A percentile compares a stretch with the other conserved stretches of the same genome.
Evolutionary conservation across 106 monocot species (phyloP).

Genomic region (Dendrobium officinale): DNA sequence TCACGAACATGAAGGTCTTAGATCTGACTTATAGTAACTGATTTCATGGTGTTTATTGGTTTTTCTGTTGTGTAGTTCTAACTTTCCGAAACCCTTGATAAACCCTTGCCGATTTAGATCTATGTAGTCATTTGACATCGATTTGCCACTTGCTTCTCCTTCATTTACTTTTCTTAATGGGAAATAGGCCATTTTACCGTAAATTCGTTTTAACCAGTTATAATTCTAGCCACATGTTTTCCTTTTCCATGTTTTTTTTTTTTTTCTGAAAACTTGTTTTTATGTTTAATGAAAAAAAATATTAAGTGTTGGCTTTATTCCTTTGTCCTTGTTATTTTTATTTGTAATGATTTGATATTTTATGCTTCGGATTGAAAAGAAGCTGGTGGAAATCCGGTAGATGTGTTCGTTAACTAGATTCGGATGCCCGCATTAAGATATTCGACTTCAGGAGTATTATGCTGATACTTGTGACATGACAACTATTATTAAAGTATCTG

Average conservation of each 20-base stretch:
- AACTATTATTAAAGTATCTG: background rate
- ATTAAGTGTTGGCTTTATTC: background rate
- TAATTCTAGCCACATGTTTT: background rate
- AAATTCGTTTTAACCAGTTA: background rate
- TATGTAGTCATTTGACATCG: background rate
- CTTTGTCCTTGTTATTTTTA: background rate
- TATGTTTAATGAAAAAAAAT: background rate
- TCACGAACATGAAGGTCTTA: constrained; percentile 65
- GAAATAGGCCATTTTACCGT: background rate
- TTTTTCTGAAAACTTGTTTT: background rate
- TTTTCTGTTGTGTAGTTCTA: background rate
- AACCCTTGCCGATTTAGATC: background rate
- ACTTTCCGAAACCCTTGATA: background rate
- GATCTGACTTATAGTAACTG: background rate
- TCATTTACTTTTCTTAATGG: background rate
- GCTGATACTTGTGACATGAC: background rate
- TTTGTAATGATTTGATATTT: background rate
- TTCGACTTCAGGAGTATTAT: background rate
- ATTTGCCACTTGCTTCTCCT: background rate
- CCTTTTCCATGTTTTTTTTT: background rate
- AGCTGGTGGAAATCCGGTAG: background rate
- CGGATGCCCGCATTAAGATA: constrained; percentile 1
- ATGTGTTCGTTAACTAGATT: background rate
- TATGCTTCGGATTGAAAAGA: background rate
- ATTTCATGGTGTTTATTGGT: background rate